These are phyloP conservation scores for Suhomyces faveliae DNA, from an alignment of 805 yeast genomes.

Conservation along the genomic window DNA sequence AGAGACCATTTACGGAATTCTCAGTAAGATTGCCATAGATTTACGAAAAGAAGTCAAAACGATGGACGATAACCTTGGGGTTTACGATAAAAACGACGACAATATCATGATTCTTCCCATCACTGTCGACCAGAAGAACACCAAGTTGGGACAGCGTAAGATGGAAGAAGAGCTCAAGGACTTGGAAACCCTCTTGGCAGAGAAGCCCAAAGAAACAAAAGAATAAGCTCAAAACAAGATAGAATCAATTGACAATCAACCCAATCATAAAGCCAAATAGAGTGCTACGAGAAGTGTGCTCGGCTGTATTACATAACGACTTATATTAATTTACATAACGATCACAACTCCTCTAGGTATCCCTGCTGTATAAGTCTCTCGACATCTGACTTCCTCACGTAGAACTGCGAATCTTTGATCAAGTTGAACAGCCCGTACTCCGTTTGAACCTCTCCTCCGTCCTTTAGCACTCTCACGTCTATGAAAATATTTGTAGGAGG, in stretches of 20 bases:
- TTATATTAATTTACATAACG: neutral
- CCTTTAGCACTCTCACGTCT: slow-evolving; percentile 88
- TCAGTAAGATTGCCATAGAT: slow-evolving; percentile 58
- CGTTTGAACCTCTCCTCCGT: slow-evolving; percentile 96
- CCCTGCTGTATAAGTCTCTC: slow-evolving; percentile 94
- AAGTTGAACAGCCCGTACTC: slow-evolving; percentile 94
- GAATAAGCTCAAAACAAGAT: too few relatives aligned
- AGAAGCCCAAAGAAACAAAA: slow-evolving; percentile 2
- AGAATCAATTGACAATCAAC: too few relatives aligned
- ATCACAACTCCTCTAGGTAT: slow-evolving; percentile 68
- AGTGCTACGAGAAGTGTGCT: too few relatives aligned
- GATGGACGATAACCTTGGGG: slow-evolving; percentile 59
- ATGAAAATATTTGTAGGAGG: slow-evolving; percentile 92
- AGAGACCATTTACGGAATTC: slow-evolving; percentile 47
- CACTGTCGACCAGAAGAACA: slow-evolving; percentile 66
- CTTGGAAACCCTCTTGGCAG: slow-evolving; percentile 13
- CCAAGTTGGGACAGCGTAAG: slow-evolving; percentile 61
- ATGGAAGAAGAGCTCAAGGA: slow-evolving; percentile 45
- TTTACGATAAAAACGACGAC: slow-evolving; percentile 43
- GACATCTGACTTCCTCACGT: slow-evolving; percentile 91
- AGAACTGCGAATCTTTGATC: slow-evolving; percentile 91
- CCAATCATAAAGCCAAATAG: too few relatives aligned
- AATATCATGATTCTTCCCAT: slow-evolving; percentile 61
- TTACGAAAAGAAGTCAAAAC: slow-evolving; percentile 65
- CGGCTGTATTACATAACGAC: neutral